phyloP scores from a whole-genome alignment of 2,329 filamentous ascomycete species.

The Hymenoscyphus linearis region DNA sequence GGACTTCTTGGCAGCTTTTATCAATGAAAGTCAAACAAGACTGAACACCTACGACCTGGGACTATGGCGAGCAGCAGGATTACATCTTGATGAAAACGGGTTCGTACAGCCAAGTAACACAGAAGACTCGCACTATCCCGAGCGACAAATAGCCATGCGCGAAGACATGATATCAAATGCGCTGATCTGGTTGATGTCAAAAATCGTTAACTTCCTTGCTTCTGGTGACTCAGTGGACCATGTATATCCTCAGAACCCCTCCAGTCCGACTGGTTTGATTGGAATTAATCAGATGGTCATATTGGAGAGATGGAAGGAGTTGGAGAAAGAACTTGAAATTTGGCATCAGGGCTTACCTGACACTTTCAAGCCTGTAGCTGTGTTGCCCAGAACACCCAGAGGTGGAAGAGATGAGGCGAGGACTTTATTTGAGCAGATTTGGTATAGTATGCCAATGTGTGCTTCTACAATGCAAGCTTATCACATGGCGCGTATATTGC shows the following conservation, averaged over 20 bases:
- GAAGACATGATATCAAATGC: conserved; percentile 62
- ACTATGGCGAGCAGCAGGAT: conserved; percentile 59
- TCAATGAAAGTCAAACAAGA: conserved; percentile 55
- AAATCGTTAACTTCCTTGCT: conserved; percentile 60
- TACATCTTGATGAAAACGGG: conserved; percentile 50
- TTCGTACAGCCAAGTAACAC: conserved; percentile 42
- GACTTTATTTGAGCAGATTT: conserved; percentile 49
- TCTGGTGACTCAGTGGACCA: conserved; percentile 46
- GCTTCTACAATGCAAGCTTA: conserved; percentile 61
- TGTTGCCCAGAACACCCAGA: conserved; percentile 34
- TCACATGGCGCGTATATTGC: conserved; percentile 57
- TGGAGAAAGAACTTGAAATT: conserved; percentile 51
- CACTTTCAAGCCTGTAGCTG: conserved; percentile 53
- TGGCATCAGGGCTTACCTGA: conserved; percentile 56
- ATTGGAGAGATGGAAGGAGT: conserved; percentile 47
- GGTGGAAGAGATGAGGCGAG: conserved; percentile 22
- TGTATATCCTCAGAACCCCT: conserved; percentile 30
- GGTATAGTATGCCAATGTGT: conserved; percentile 59
- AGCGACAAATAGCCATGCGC: conserved; percentile 45
- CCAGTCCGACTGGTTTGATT: conserved; percentile 35
- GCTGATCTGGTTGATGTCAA: conserved; percentile 60
- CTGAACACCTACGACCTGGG: conserved; percentile 57
- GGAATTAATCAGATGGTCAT: conserved; percentile 45
- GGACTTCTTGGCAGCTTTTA: conserved; percentile 59
- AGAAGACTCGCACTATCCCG: conserved; percentile 35